Evolutionary conservation across 768 basidiomycete species (phyloP).

Genomic region (Chalciporus sphaerocephalus): DNA sequence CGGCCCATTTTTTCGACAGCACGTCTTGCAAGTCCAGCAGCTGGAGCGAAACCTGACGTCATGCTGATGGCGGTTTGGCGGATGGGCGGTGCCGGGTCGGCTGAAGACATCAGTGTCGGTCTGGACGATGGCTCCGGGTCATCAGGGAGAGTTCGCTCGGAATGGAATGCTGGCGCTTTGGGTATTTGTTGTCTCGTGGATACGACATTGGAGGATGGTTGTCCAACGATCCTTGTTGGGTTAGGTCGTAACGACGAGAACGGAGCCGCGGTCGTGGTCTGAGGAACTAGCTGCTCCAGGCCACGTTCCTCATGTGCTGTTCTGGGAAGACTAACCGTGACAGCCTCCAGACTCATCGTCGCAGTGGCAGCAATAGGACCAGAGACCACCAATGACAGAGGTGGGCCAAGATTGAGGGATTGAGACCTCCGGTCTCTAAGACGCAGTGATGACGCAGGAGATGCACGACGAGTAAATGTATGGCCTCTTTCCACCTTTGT

Average conservation of each 20-base stretch:
- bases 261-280: slow-evolving; percentile 40
- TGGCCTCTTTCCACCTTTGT: slow-evolving; percentile 15
- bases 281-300: slow-evolving; percentile 40
- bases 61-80: slow-evolving; percentile 73
- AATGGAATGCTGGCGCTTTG: slow-evolving; percentile 25
- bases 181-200: slow-evolving; percentile 21
- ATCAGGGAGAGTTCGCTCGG: slow-evolving; percentile 29
- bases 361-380: slow-evolving; percentile 22
- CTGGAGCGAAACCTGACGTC: slow-evolving; percentile 62
- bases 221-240: slow-evolving; percentile 26
- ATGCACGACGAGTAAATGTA: slow-evolving; percentile 24
- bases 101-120: slow-evolving; percentile 2
- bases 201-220: slow-evolving; percentile 18
- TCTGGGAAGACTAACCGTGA: slow-evolving; percentile 27
- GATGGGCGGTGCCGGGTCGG: slow-evolving; percentile 29
- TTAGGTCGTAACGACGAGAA: slow-evolving; percentile 30
- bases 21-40: slow-evolving; percentile 69
- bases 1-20: slow-evolving; percentile 76
- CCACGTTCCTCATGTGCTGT: slow-evolving; percentile 31
- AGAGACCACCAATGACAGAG: slow-evolving; percentile 28
- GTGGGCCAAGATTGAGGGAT: slow-evolving; percentile 51
- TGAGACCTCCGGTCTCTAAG: slow-evolving; percentile 57
- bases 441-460: slow-evolving; percentile 45
- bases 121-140: slow-evolving; percentile 23
- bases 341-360: slow-evolving; percentile 30